phyloP scores from a whole-genome alignment of 2,329 filamentous ascomycete genomes.

The Fusarium pininemorale region DNA sequence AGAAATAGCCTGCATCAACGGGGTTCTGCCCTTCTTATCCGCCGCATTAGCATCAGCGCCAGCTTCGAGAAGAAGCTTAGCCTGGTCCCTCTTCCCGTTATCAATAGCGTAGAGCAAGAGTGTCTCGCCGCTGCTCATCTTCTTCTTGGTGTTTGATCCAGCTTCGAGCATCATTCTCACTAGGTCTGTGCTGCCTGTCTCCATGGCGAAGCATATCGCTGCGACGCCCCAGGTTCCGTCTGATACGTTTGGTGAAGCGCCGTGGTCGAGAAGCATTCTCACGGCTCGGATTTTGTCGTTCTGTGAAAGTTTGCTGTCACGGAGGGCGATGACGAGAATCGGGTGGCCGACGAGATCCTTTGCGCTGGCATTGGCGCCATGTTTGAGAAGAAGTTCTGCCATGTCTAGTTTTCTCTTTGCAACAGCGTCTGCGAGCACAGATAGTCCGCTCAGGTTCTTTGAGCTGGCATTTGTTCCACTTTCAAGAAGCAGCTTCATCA shows the following conservation, averaged over 20 bases:
- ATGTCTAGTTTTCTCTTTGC: slow-evolving; percentile 46
- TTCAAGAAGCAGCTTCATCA: slow-evolving; percentile 48
- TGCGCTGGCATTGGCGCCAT: slow-evolving; percentile 47
- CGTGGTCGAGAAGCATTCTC: slow-evolving; percentile 46
- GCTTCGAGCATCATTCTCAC: slow-evolving; percentile 43
- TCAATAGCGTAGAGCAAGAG: slow-evolving; percentile 46
- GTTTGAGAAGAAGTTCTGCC: slow-evolving; percentile 45
- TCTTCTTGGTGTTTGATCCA: slow-evolving; percentile 41
- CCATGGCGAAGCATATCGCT: slow-evolving; percentile 41
- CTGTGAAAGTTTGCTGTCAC: slow-evolving; percentile 37
- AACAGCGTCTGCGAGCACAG: slow-evolving; percentile 48
- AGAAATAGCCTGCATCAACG: slow-evolving; percentile 46
- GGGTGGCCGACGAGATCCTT: slow-evolving; percentile 46
- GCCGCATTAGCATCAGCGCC: slow-evolving; percentile 47
- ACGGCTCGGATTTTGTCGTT: slow-evolving; percentile 42
- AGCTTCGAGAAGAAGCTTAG: slow-evolving; percentile 41
- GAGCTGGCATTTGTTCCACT: slow-evolving; percentile 47
- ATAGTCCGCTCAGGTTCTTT: slow-evolving; percentile 43
- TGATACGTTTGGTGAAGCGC: slow-evolving; percentile 44
- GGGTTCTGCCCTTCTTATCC: slow-evolving; percentile 45
- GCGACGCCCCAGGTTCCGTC: slow-evolving; percentile 36
- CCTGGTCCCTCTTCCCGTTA: slow-evolving; percentile 34
- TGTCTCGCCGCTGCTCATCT: slow-evolving; percentile 44
- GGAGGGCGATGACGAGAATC: slow-evolving; percentile 45
- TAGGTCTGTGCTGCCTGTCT: slow-evolving; percentile 37